Evolutionary conservation across 306 rosid genomes (phyloP).

Genomic region (Sphenostylis stenocarpa): DNA sequence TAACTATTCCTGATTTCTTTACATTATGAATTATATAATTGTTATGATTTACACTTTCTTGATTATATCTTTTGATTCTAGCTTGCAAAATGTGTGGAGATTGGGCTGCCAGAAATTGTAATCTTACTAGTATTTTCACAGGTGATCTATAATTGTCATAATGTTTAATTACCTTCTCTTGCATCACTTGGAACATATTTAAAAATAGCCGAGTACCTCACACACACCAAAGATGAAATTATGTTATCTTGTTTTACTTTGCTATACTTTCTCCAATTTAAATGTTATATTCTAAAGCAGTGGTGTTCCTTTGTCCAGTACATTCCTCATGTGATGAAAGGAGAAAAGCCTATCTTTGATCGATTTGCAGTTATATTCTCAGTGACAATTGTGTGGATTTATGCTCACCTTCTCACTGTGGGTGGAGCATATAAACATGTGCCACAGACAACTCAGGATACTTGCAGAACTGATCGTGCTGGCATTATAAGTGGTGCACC

Average conservation of each 20-base stretch:
- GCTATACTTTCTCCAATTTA: background rate
- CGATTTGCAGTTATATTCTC: slow-evolving; percentile 92
- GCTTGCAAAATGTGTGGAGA: slow-evolving; percentile 91
- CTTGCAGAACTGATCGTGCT: slow-evolving; percentile 93
- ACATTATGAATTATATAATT: slow-evolving; percentile 7
- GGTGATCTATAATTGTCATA: slow-evolving; percentile 44
- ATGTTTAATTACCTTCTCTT: slow-evolving; percentile 7
- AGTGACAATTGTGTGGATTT: slow-evolving; percentile 77
- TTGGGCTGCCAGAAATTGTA: slow-evolving; percentile 85
- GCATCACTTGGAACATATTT: background rate
- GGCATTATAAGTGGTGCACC: slow-evolving; percentile 83
- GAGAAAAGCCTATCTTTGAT: slow-evolving; percentile 53
- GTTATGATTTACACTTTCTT: slow-evolving; percentile 8
- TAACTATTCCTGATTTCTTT: background rate
- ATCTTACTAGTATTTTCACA: slow-evolving; percentile 75
- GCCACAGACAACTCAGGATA: slow-evolving; percentile 52
- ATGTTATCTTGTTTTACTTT: background rate
- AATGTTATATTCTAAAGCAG: slow-evolving; percentile 2
- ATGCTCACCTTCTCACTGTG: slow-evolving; percentile 83
- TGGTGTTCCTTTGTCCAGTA: slow-evolving; percentile 59
- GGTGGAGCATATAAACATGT: slow-evolving; percentile 85
- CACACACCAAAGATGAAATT: background rate
- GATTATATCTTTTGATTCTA: slow-evolving; percentile 36
- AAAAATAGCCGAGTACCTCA: background rate
- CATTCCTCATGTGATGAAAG: slow-evolving; percentile 70